Evolutionary conservation across 2,329 filamentous ascomycete species (phyloP), one percentile per base, ranked within the genome.

Genomic region (Beauveria scarabaeidicola): DNA sequence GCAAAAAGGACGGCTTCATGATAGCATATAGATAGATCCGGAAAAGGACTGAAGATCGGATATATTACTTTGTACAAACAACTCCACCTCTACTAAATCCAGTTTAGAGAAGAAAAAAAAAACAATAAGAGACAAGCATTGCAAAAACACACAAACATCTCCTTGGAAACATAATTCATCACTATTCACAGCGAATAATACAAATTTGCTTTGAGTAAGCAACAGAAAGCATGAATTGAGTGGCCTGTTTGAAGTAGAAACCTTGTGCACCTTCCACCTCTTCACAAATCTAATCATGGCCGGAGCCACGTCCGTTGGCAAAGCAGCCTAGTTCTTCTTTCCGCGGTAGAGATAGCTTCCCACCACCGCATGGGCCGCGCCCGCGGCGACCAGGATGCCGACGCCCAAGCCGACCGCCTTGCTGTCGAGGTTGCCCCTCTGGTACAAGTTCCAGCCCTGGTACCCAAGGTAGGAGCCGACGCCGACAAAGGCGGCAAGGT

Each of bases 391-490:
- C 3, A 82, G 56, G 43, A 84, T 74, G 46, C 80, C 80, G 11
- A 79, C 70, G 5, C 82, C 82, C 0, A 82, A 60, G 19, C 80
- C 78, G 17, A 78, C 71, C 60, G 71, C 73, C 72, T 78, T 75
- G 77, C 78, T 81, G 64, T 73, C 73, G 54, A 84, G 69, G 48
- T 73, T 73, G 48, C 79, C 79, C 57, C 73, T 74, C 68, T 83
- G 78, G 65, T 83, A 82, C 63, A 84, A 72, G 7, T 77, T 77
- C 76, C 80, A 82, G 21, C 78, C 81, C 71, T 77, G 79, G 73
- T 79, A 81, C 43, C 81, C 80, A 13, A 84, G 69, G 70, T 76
- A 81, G 3, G 76, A 75, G 66, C 80, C 76, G 40, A 83, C 64
- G 9, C 80, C 80, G n/a, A 83, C 73, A 41, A 84, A 74, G 17